Evolutionary conservation across 2,329 filamentous ascomycete genomes (phyloP).

Genomic region (Cercospora nicotianae): DNA sequence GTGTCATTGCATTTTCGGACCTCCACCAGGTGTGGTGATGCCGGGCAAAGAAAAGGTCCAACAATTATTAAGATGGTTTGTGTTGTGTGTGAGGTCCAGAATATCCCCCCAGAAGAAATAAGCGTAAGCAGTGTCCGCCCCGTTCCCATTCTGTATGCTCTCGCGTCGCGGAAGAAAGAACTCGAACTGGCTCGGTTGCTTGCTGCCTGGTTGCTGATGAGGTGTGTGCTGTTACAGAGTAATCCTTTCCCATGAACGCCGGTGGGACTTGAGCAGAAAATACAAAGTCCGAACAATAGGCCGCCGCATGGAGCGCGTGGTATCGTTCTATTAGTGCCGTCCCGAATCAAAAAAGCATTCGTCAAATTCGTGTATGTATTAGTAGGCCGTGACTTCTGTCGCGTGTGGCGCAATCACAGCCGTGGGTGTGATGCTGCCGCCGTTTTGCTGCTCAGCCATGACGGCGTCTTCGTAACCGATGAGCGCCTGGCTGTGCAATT

Average conservation of each 20-base stretch:
- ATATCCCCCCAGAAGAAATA: neutral
- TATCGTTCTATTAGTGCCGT: slow-evolving; percentile 22
- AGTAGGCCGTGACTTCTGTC: slow-evolving; percentile 38
- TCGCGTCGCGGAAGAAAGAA: neutral
- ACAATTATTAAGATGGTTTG: slow-evolving; percentile 4
- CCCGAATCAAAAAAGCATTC: slow-evolving; percentile 15
- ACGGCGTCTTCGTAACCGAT: slow-evolving; percentile 88
- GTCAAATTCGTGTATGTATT: slow-evolving; percentile 28
- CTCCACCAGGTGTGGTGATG: neutral
- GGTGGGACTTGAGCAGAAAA: slow-evolving; percentile 12
- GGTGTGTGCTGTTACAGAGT: slow-evolving; percentile 17
- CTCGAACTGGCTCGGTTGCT: neutral
- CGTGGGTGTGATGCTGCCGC: slow-evolving; percentile 27
- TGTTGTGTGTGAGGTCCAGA: neutral
- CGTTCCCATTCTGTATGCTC: slow-evolving; percentile 2
- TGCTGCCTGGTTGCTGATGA: neutral
- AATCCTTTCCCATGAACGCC: slow-evolving; percentile 12
- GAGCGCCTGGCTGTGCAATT: slow-evolving; percentile 90
- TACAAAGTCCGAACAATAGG: slow-evolving; percentile 15
- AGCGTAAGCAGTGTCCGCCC: neutral
- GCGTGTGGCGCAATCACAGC: slow-evolving; percentile 31
- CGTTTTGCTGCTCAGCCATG: slow-evolving; percentile 42
- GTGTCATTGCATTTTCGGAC: neutral
- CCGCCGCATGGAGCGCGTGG: slow-evolving; percentile 23
- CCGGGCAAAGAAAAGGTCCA: slow-evolving; percentile 17